A percentile compares a stretch with the other conserved stretches of the same genome.
Evolutionary conservation across 2,329 filamentous ascomycete genomes (phyloP).

Genomic region (Helicocarpus griseus): DNA sequence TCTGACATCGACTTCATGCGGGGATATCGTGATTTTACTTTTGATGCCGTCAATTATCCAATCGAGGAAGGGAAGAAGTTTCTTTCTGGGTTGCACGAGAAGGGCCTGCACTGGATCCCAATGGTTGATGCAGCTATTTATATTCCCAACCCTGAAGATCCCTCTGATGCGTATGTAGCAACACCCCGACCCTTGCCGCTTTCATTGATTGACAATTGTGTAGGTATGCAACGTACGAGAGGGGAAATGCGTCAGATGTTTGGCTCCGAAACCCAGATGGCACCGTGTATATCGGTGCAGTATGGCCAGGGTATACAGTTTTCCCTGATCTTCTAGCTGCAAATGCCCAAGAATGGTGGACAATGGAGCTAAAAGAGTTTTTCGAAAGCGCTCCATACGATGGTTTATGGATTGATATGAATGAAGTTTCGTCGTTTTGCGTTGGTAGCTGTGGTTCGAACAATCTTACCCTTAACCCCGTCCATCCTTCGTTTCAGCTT

Average conservation of each 20-base stretch:
- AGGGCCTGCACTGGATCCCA: conserved; percentile 49
- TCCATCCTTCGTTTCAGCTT: conserved; percentile 55
- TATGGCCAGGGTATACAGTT: conserved; percentile 52
- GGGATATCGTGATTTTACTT: conserved; percentile 49
- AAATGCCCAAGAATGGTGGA: conserved; percentile 52
- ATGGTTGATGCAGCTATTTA: conserved; percentile 60
- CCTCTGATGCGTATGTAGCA: conserved; percentile 50
- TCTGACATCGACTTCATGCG: conserved; percentile 50
- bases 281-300: conserved; percentile 44
- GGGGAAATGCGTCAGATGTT: conserved; percentile 39
- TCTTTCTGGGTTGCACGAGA: conserved; percentile 42
- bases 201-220: conserved; percentile 26
- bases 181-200: not conserved
- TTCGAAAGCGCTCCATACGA: conserved; percentile 46
- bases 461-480: conserved; percentile 57
- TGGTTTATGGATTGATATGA: conserved; percentile 54
- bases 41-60: conserved; percentile 44
- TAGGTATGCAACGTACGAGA: conserved; percentile 43
- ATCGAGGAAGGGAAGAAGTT: conserved; percentile 43
- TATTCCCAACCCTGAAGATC: conserved; percentile 60
- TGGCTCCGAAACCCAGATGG: conserved; percentile 48
- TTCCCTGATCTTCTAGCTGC: conserved; percentile 53
- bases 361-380: conserved; percentile 43
- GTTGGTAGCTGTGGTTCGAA: conserved; percentile 60
- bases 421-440: conserved; percentile 55